Conservation (phyloP, 2,329 filamentous ascomycete genomes). For the Exophiala alcalophila region DNA sequence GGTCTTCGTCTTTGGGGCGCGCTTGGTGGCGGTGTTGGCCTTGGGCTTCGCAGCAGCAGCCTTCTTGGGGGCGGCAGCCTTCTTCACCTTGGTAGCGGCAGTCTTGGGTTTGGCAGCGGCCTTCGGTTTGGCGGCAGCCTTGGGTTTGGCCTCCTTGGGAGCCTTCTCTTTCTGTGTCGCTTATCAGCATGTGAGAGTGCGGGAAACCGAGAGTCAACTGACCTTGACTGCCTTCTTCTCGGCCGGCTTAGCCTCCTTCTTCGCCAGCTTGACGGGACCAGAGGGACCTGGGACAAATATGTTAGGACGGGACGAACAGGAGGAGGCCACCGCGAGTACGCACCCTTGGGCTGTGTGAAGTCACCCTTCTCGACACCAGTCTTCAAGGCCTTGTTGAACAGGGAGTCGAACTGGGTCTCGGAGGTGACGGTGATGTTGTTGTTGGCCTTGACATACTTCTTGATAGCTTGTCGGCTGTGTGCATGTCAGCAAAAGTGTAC, state of each 20-base stretch:
- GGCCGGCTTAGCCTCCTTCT: constrained; percentile 62
- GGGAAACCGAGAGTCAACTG: neutral
- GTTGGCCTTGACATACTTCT: constrained; percentile 72
- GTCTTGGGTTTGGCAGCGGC: constrained; percentile 43
- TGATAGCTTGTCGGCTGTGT: constrained; percentile 65
- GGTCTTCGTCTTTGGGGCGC: constrained; percentile 33
- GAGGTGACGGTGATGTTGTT: constrained; percentile 63
- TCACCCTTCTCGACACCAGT: constrained; percentile 79
- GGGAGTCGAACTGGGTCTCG: constrained; percentile 61
- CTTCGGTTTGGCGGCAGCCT: constrained; percentile 39
- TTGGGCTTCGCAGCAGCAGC: constrained; percentile 54
- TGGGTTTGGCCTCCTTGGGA: constrained; percentile 25
- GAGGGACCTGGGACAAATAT: constrained; percentile 61
- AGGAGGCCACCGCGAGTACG: constrained; percentile 34
- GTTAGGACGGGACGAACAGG: constrained; percentile 30
- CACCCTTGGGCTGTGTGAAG: constrained; percentile 90
- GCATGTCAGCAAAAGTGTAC: constrained; percentile 25
- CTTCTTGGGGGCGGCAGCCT: constrained; percentile 53
- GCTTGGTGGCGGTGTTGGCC: constrained; percentile 48
- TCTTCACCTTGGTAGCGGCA: constrained; percentile 49
- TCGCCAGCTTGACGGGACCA: constrained; percentile 86
- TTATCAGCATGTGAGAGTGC: constrained; percentile 16
- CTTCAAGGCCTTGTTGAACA: constrained; percentile 84
- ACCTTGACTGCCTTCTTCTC: constrained; percentile 41
- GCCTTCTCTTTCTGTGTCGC: constrained; percentile 30